These are phyloP conservation scores for Talaromyces sp. DNA, from an alignment of 2,329 filamentous ascomycete species.

Conservation along the genomic window DNA sequence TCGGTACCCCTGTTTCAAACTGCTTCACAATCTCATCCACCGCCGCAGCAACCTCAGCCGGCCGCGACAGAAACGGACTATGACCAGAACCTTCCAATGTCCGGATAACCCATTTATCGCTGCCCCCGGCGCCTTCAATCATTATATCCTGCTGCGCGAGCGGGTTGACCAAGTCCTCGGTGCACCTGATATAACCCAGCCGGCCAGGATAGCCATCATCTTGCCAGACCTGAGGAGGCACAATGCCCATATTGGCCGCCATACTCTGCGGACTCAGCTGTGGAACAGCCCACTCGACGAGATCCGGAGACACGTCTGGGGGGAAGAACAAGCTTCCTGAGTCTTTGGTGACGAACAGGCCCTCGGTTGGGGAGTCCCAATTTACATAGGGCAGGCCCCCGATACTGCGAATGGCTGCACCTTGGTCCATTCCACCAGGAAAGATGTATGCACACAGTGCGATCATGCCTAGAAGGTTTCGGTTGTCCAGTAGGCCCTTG, in stretches of 20 bases:
- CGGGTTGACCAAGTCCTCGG: background rate
- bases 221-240: background rate
- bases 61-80: constrained; percentile 1
- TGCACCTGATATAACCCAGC: background rate
- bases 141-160: background rate
- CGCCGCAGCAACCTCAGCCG: background rate
- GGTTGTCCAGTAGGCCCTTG: background rate
- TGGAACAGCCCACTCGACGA: background rate
- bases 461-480: background rate
- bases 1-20: background rate
- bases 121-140: background rate
- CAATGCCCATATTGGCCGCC: background rate
- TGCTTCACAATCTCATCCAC: constrained; percentile 2
- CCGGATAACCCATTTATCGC: background rate
- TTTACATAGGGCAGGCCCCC: background rate
- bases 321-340: background rate
- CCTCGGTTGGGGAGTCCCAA: background rate
- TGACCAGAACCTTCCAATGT: constrained; percentile 1
- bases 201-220: background rate
- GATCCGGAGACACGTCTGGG: background rate
- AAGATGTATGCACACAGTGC: background rate
- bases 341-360: background rate
- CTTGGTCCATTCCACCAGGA: background rate
- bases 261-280: background rate
- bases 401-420: background rate